Conservation (phyloP, 495 filamentous ascomycete genomes). For the Lepidopterella palustris region DNA sequence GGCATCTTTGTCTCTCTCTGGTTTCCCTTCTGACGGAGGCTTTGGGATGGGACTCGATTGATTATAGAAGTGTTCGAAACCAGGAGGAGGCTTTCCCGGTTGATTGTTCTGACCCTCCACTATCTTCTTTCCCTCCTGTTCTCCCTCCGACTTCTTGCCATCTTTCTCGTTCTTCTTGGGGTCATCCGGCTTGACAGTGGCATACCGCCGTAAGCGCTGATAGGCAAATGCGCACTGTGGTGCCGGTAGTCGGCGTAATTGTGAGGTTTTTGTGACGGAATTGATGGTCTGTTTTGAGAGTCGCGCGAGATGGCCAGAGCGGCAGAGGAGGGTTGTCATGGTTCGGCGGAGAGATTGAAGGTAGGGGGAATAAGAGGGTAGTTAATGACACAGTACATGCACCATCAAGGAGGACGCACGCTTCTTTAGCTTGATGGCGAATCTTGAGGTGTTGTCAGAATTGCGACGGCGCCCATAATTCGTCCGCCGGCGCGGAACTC, state of each 20-base stretch:
- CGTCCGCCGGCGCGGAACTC: too few relatives aligned
- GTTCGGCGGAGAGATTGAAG: conserved; percentile 9
- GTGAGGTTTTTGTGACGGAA: conserved; percentile 13
- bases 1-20: conserved; percentile 8
- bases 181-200: conserved; percentile 9
- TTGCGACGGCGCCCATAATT: too few relatives aligned
- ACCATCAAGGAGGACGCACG: too few relatives aligned
- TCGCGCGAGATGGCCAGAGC: conserved; percentile 58
- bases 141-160: conserved; percentile 5
- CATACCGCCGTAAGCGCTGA: conserved; percentile 49
- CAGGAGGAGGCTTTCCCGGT: conserved; percentile 5
- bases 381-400: background rate
- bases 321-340: conserved; percentile 61
- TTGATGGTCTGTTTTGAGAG: conserved; percentile 47
- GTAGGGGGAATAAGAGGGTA: conserved; percentile 4
- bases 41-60: background rate
- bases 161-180: conserved; percentile 23
- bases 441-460: too few relatives aligned
- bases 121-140: conserved; percentile 4
- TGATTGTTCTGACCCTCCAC: conserved; percentile 12
- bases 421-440: too few relatives aligned
- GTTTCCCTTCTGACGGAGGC: background rate
- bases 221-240: conserved; percentile 37
- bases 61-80: background rate
- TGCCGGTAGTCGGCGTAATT: background rate